Base-by-base conservation (phyloP, 257 asterid species). In the Buddleja alternifolia region DNA sequence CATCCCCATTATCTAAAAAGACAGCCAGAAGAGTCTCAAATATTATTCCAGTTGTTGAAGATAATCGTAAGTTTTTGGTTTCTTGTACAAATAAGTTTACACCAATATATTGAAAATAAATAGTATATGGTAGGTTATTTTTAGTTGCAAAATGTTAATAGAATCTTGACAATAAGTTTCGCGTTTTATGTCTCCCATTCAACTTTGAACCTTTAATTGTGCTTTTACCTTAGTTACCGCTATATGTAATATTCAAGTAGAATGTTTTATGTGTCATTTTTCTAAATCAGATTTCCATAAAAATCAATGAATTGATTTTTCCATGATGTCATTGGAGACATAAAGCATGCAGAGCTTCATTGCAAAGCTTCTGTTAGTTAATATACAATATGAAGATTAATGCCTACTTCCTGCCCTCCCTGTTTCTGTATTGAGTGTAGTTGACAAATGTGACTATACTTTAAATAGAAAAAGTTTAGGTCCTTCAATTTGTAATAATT, bases 21-120 rank as follows among this genome's bases (percentile, higher is more conserved):
- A 76, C 69, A 75, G 90, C 85, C 72, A 83, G 97, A 81, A 89
- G 96, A 73, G 85, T 91, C 76, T 94, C 99, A 72, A 81, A 86
- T 82, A 89, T 94, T 50, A 81, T 90, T 74, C 93, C 97, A 23
- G 3, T 25, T 55, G 84, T 75, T 80, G 63, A 68, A 45, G 80
- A 85, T 73, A 76, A 80, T 63, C 86, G 99, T 90, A 89, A 89
- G 96, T 70, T 64, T 57, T 67, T 65, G 16, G 59, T 51, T 74
- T 24, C 66, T 68, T 56, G 25, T 59, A 39, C 11, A 45, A 12
- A n/a, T 44, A 34, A 24, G 17, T 12, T 55, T 65, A 15, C 19
- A 17, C 29, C 69, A 41, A 50, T 48, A 8, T 39, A 23, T 66
- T 71, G 21, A 20, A 58, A 50, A 53, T 34, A 41, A 51, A 48